Percentiles rank a stretch among this genome's conserved stretches.
These are phyloP conservation scores for Lanmaoa pseudosensibilis DNA, from an alignment of 768 basidiomycete genomes.

Conservation along the genomic window DNA sequence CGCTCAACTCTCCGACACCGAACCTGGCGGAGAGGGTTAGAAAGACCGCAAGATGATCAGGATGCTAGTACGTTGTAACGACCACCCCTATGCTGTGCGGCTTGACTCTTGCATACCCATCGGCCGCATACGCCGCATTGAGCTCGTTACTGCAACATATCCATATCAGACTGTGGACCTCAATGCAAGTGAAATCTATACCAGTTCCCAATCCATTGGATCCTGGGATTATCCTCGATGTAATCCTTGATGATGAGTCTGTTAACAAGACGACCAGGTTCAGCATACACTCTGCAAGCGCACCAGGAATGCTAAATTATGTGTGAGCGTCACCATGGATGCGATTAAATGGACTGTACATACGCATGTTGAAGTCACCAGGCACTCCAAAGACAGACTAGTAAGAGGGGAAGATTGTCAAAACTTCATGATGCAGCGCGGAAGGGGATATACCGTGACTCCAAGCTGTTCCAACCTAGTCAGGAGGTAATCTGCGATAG, in stretches of 20 bases:
- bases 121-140: slow-evolving; percentile 88
- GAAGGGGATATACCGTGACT: slow-evolving; percentile 47
- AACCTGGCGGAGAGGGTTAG: slow-evolving; percentile 47
- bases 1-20: slow-evolving; percentile 92
- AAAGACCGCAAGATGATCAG: not conserved
- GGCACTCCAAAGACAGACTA: slow-evolving; percentile 84
- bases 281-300: not conserved
- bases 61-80: slow-evolving; percentile 61
- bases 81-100: slow-evolving; percentile 69
- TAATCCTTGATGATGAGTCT: slow-evolving; percentile 53
- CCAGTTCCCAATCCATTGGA: slow-evolving; percentile 91
- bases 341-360: slow-evolving; percentile 4
- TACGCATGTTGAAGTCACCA: slow-evolving; percentile 81
- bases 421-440: not conserved
- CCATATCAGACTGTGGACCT: not conserved
- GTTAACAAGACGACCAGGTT: not conserved
- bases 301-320: slow-evolving; percentile 29
- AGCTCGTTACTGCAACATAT: slow-evolving; percentile 64
- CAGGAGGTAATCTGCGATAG: slow-evolving; percentile 60
- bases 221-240: slow-evolving; percentile 72
- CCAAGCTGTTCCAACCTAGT: slow-evolving; percentile 62
- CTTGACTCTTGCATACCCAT: slow-evolving; percentile 90
- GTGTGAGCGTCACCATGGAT: not conserved
- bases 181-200: slow-evolving; percentile 25
- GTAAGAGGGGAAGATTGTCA: not conserved